Percentiles rank a stretch among this genome's conserved stretches.
phyloP scores from a whole-genome alignment of 495 filamentous ascomycete genomes.

The Halenospora varia region DNA sequence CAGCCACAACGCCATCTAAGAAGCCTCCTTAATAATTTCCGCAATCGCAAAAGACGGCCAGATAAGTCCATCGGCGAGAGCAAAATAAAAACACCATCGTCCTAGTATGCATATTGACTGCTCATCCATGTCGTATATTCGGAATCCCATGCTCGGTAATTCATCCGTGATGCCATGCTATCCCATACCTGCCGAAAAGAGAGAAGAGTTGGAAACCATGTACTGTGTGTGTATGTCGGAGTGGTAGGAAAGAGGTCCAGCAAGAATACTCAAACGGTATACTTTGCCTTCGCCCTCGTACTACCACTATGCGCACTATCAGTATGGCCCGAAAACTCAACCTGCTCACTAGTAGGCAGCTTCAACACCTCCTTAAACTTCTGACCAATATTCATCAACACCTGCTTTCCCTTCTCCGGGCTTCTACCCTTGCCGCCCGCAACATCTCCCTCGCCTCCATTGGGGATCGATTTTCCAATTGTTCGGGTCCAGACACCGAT shows the following conservation, averaged over 20 bases:
- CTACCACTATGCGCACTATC: constrained; percentile 89
- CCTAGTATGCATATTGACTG: background rate
- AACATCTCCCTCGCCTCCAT: constrained; percentile 65
- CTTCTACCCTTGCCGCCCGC: constrained; percentile 66
- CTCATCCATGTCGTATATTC: background rate
- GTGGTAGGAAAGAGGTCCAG: too few species aligned
- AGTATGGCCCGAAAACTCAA: constrained; percentile 96
- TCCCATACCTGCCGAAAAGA: background rate
- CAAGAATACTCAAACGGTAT: constrained; percentile 73
- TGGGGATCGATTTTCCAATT: constrained; percentile 74
- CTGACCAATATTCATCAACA: constrained; percentile 75
- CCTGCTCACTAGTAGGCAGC: constrained; percentile 64
- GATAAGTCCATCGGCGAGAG: background rate
- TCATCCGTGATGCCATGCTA: background rate
- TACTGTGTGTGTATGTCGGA: background rate
- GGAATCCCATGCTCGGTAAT: background rate
- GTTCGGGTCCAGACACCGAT: constrained; percentile 91
- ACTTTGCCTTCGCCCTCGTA: constrained; percentile 93
- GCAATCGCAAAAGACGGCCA: background rate
- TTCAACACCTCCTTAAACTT: constrained; percentile 89
- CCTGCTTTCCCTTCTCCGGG: constrained; percentile 74
- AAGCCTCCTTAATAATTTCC: background rate
- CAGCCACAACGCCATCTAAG: background rate
- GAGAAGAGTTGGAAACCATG: background rate
- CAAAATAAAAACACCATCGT: background rate